These are phyloP conservation scores for Trichoderma sp. DNA, from an alignment of 2,329 filamentous ascomycete species.

Conservation along the genomic window DNA sequence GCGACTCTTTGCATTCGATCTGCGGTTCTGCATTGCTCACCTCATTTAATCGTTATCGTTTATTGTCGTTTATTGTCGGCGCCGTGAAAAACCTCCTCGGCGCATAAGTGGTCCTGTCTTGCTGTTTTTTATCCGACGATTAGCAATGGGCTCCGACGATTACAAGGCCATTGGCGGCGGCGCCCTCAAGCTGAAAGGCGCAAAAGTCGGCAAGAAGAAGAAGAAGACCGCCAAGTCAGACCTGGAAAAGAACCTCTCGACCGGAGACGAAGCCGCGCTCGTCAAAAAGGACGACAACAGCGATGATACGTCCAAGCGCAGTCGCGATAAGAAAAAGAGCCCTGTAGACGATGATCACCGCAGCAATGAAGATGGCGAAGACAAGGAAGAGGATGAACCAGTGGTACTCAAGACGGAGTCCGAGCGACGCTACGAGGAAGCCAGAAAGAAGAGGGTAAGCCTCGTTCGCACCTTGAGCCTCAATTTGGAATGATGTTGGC, in stretches of 20 bases:
- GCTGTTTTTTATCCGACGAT: background rate
- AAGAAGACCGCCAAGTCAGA: conserved; percentile 59
- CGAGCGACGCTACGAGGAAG: conserved; percentile 77
- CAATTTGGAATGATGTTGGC: background rate
- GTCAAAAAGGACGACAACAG: conserved; percentile 24
- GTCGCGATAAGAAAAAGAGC: conserved; percentile 29
- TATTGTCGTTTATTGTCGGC: background rate
- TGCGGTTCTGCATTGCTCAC: background rate
- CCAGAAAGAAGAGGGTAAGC: conserved; percentile 72
- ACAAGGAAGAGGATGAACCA: conserved; percentile 32
- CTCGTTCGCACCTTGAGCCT: background rate
- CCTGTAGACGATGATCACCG: background rate
- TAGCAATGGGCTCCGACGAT: conserved; percentile 68
- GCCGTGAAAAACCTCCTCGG: background rate
- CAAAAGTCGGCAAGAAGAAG: conserved; percentile 60
- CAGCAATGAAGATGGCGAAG: conserved; percentile 31
- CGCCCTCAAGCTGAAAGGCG: conserved; percentile 82
- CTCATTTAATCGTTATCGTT: too few species aligned
- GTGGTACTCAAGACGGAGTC: conserved; percentile 71
- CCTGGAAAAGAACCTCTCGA: conserved; percentile 48
- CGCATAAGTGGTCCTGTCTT: background rate
- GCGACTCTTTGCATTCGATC: background rate
- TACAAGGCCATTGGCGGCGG: conserved; percentile 68
- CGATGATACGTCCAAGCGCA: conserved; percentile 29
- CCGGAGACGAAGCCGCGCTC: conserved; percentile 27